Conservation (phyloP, 352 stramenopile species). For the Peronospora belbahrii region DNA sequence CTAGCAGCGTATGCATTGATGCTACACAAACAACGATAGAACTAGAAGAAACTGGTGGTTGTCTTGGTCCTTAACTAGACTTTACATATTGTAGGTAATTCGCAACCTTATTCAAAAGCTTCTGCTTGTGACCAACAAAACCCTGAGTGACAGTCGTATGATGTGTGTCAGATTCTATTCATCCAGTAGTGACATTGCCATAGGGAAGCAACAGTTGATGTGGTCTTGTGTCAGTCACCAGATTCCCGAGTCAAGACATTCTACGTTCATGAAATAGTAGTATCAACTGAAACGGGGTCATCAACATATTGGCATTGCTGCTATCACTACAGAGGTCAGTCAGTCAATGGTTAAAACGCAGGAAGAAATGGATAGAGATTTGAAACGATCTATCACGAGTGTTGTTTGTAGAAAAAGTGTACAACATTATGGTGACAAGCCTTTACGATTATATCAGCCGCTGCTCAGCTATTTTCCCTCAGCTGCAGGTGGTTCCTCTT, state of each 20-base stretch:
- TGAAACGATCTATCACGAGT: no score
- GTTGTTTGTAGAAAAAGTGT: conserved; percentile 33
- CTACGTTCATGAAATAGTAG: no score
- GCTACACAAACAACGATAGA: conserved; percentile 84
- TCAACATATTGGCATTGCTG: no score
- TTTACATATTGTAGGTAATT: conserved; percentile 68
- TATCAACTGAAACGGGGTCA: no score
- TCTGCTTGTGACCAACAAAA: conserved; percentile 80
- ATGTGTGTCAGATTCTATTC: conserved; percentile 80
- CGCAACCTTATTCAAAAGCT: conserved; percentile 57
- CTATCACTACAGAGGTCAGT: no score
- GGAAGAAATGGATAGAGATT: no score
- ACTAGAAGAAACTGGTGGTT: conserved; percentile 48
- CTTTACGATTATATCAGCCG: no score
- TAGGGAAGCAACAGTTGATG: conserved; percentile 53
- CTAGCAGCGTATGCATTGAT: conserved; percentile 59
- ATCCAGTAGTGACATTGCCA: conserved; percentile 63
- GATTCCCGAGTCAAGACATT: conserved; percentile 68
- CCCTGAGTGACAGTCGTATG: no score
- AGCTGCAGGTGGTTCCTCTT: conserved; percentile 10
- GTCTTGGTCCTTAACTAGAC: conserved; percentile 46
- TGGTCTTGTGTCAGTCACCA: no score
- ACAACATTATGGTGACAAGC: conserved; percentile 23
- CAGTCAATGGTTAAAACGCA: conserved; percentile 13
- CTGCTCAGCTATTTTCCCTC: conserved; percentile 11